Conservation (phyloP, 1,284 basidiomycete species). For the Cryptococcus sp. region DNA sequence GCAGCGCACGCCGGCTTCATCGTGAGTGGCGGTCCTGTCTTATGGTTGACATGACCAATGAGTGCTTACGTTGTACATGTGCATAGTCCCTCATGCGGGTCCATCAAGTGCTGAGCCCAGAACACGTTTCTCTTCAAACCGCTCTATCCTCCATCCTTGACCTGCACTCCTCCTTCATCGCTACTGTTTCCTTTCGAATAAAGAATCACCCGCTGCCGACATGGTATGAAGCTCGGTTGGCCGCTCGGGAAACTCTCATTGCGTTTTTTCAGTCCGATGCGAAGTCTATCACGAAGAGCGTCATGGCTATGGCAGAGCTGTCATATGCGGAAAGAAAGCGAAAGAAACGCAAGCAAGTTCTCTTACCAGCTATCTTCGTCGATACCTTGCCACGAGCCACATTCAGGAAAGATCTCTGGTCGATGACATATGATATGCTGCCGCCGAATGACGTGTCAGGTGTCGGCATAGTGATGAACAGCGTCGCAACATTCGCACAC, state of each 20-base stretch:
- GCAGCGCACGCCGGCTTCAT: conserved; percentile 63
- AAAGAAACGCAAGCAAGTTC: conserved; percentile 13
- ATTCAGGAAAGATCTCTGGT: conserved; percentile 67
- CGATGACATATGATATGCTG: conserved; percentile 63
- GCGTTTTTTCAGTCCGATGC: conserved; percentile 51
- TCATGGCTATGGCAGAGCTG: conserved; percentile 36
- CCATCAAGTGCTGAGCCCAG: conserved; percentile 8
- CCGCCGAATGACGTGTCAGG: conserved; percentile 63
- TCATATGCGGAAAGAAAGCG: conserved; percentile 32
- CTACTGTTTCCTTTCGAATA: conserved; percentile 63
- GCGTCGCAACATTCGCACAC: conserved; percentile 64
- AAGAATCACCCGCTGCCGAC: conserved; percentile 38
- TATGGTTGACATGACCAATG: neutral
- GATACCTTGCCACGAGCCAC: conserved; percentile 30
- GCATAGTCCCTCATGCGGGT: conserved; percentile 38
- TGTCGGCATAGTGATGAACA: conserved; percentile 61
- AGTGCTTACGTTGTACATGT: neutral
- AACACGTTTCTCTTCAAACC: conserved; percentile 4
- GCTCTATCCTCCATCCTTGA: conserved; percentile 41
- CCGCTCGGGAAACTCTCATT: conserved; percentile 47
- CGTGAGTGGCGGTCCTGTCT: conserved; percentile 57
- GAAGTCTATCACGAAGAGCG: conserved; percentile 34
- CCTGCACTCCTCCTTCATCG: conserved; percentile 56
- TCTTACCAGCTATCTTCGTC: conserved; percentile 20
- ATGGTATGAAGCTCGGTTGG: conserved; percentile 38